Conservation (phyloP, 495 filamentous ascomycete species). For the Saxophila tyrrhenica region DNA sequence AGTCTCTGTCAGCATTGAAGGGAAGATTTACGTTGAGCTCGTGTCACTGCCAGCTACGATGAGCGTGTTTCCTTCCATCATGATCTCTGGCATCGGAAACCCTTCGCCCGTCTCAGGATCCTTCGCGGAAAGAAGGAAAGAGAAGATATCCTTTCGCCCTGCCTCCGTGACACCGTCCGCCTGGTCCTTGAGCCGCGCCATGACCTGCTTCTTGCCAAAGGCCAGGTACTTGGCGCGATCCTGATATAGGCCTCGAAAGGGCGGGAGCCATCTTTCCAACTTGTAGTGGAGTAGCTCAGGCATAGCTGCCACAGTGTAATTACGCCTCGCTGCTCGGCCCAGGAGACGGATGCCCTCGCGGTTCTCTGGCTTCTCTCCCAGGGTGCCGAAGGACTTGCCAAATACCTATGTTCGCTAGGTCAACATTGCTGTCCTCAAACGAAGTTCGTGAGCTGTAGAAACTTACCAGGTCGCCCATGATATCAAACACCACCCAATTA, state of each 20-base stretch:
- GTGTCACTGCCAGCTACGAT: constrained; percentile 42
- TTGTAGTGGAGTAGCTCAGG: constrained; percentile 43
- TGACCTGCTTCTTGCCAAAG: constrained; percentile 45
- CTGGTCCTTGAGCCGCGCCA: constrained; percentile 37
- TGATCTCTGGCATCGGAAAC: constrained; percentile 27
- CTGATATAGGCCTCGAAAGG: constrained; percentile 41
- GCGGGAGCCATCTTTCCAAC: constrained; percentile 49
- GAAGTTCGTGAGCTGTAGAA: too few species aligned
- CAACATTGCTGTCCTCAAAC: too few species aligned
- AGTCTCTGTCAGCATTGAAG: not conserved
- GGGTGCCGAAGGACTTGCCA: not conserved
- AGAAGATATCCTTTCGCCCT: constrained; percentile 27
- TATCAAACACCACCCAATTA: constrained; percentile 27
- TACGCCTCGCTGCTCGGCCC: constrained; percentile 42
- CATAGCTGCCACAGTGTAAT: constrained; percentile 47
- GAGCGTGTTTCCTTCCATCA: constrained; percentile 28
- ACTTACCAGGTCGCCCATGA: constrained; percentile 37
- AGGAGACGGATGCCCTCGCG: constrained; percentile 48
- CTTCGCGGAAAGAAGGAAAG: constrained; percentile 25
- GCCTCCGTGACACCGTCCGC: constrained; percentile 8
- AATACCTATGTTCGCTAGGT: too few species aligned
- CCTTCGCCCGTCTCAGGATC: constrained; percentile 30
- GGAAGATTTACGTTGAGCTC: constrained; percentile 32
- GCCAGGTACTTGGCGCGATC: constrained; percentile 51
- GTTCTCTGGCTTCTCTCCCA: constrained; percentile 31